Base-by-base conservation (phyloP, 2,329 filamentous ascomycete species). In the Aspergillus fructus region DNA sequence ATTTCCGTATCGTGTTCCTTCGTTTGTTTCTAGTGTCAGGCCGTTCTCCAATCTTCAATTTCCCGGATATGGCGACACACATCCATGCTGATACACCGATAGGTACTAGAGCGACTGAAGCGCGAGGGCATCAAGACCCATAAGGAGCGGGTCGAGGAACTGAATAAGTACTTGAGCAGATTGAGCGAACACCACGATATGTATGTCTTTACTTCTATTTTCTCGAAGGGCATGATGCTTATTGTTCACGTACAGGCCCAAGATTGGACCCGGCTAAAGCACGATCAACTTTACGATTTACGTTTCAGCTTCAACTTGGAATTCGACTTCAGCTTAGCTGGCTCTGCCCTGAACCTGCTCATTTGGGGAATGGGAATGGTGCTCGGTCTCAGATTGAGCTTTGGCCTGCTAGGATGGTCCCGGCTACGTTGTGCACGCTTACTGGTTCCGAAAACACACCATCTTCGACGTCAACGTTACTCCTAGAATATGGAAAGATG, bases 131-230 rank as follows among this genome's bases (percentile, higher is more conserved):
- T 93, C 64, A 97, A 97, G 81, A 96, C 93, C 30, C 94, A 99
- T 76, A 97, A 97, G 74, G 90, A 99, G 79, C 87, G 91, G 11
- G 93, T 99, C 43, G 93, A 97, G 74, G 92, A 97, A 73, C 79
- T 97, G 66, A 99, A 99, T 73, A 91, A 90, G 62, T 97, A 97
- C 73, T 79, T 99, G 37, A 94, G 91, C 63, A 89, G 88, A 64
- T 77, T 99, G 69, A 96, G 91, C 76, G 94, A 99, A 77, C 94
- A 99, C 78, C 93, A 99, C 75, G 94, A 99, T 73, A 99, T 99
- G 93, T 83, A 76, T 66, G 79, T 50, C 30, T 19, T n/a, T 48
- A 24, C 21, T 42, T 23, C 23, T 39, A 6, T 12, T 50, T 33
- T 19, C 15, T 17, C 37, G n/a, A 43, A 27, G 7, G 27, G 17